These are phyloP conservation scores for Vitis rotundifolia DNA, from an alignment of 164 flowering plant species.

Conservation along the genomic window DNA sequence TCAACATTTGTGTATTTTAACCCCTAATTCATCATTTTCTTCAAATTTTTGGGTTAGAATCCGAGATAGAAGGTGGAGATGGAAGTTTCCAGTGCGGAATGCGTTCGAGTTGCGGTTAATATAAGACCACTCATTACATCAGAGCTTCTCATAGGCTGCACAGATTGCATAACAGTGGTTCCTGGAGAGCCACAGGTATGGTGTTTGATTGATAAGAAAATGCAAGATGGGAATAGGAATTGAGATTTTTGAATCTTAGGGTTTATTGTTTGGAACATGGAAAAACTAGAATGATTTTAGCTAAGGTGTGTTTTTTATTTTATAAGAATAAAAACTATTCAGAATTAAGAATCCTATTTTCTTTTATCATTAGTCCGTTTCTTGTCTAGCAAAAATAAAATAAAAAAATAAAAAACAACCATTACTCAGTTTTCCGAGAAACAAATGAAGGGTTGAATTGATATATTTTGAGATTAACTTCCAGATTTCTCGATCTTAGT, in stretches of 20 bases:
- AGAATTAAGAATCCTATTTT: too few species aligned
- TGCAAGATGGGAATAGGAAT: background rate
- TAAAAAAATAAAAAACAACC: too few species aligned
- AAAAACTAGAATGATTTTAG: background rate
- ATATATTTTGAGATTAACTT: too few species aligned
- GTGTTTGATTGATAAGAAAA: too few species aligned
- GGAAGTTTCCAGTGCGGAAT: slow-evolving; percentile 36
- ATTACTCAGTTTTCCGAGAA: too few species aligned
- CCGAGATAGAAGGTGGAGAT: slow-evolving; percentile 1
- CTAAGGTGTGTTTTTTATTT: background rate
- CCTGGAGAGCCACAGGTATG: slow-evolving; percentile 90
- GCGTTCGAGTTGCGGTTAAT: slow-evolving; percentile 88
- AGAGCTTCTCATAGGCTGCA: slow-evolving; percentile 79
- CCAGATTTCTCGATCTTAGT: too few species aligned
- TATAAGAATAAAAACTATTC: background rate
- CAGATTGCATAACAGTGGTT: slow-evolving; percentile 67
- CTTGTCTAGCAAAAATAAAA: too few species aligned
- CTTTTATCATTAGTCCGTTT: too few species aligned
- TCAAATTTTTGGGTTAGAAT: background rate
- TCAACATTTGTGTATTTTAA: background rate
- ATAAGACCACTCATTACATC: slow-evolving; percentile 77
- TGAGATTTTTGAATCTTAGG: background rate
- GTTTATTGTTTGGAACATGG: too few species aligned
- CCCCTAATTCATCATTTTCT: background rate
- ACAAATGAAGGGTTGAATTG: too few species aligned